These are phyloP conservation scores for Argentina anserina DNA, from an alignment of 306 rosid genomes.

Conservation along the genomic window DNA sequence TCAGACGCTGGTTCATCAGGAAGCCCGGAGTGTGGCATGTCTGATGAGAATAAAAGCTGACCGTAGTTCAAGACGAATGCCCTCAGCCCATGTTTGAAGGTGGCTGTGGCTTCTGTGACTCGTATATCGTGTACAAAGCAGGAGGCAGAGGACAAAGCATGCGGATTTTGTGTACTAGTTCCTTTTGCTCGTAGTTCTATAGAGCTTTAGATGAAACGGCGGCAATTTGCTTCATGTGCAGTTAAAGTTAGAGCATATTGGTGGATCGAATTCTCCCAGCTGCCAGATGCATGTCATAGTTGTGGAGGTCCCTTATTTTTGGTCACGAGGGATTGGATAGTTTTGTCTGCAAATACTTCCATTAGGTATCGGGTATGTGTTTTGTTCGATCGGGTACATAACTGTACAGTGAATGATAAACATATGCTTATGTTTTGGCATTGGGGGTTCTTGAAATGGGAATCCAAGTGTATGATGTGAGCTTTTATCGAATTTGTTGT, in stretches of 20 bases:
- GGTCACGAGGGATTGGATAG: constrained; percentile 31
- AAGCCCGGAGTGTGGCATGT: constrained; percentile 34
- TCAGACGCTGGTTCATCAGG: constrained; percentile 31
- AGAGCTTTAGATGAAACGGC: constrained; percentile 34
- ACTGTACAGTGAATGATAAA: constrained; percentile 45
- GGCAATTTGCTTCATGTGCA: constrained; percentile 41
- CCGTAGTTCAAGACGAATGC: constrained; percentile 27
- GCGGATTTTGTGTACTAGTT: constrained; percentile 47
- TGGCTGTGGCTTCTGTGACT: constrained; percentile 31
- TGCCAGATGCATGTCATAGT: constrained; percentile 15
- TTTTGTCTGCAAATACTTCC: constrained; percentile 32
- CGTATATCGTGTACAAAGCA: constrained; percentile 40
- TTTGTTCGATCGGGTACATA: constrained; percentile 37
- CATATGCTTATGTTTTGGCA: constrained; percentile 15
- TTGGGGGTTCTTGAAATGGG: constrained; percentile 27
- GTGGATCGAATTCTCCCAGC: constrained; percentile 18
- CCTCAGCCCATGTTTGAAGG: constrained; percentile 20
- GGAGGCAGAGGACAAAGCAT: constrained; percentile 35
- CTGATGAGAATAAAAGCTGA: constrained; percentile 31
- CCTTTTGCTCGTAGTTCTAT: constrained; percentile 32
- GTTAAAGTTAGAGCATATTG: constrained; percentile 32
- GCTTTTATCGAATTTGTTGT: not conserved
- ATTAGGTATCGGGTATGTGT: constrained; percentile 24
- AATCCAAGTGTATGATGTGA: constrained; percentile 15
- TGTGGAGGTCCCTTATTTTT: constrained; percentile 27